Evolutionary conservation across 108 stramenopile genomes (phyloP).

Genomic region (Cylindrotheca closterium): DNA sequence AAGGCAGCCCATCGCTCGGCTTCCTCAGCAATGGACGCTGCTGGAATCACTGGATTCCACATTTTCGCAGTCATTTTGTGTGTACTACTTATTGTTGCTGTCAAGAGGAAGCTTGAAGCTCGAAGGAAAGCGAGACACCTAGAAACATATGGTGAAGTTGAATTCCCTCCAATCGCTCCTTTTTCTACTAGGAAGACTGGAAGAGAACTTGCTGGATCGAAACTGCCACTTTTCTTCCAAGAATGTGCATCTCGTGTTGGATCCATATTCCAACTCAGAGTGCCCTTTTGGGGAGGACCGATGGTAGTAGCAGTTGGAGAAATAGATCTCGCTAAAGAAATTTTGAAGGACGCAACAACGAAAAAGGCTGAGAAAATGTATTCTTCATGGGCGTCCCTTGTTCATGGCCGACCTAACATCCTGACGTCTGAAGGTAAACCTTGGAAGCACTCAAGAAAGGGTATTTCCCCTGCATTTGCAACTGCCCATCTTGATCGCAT

Average conservation of each 20-base stretch:
- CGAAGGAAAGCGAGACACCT: constrained; percentile 5
- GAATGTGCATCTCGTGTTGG: constrained; percentile 23
- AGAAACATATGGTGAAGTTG: constrained; percentile 26
- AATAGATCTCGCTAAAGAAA: constrained; percentile 31
- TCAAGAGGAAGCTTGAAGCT: constrained; percentile 4
- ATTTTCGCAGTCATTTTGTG: not conserved
- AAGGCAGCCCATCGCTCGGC: not conserved
- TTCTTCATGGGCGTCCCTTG: constrained; percentile 16
- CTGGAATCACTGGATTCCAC: constrained; percentile 1
- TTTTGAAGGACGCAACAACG: constrained; percentile 34
- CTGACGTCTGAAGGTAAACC: constrained; percentile 35
- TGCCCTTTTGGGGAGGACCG: constrained; percentile 22
- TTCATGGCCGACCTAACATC: constrained; percentile 33
- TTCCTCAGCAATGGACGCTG: not conserved
- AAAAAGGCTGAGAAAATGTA: constrained; percentile 19
- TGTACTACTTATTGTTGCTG: not conserved
- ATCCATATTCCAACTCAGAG: constrained; percentile 23
- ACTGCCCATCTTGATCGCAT: constrained; percentile 35
- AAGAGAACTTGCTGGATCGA: not conserved
- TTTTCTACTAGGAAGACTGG: constrained; percentile 2
- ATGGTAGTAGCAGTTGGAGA: constrained; percentile 43
- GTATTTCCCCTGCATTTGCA: constrained; percentile 36
- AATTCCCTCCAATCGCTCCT: constrained; percentile 26
- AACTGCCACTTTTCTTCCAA: constrained; percentile 27
- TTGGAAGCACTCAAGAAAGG: constrained; percentile 46